Evolutionary conservation across 2,329 filamentous ascomycete genomes (phyloP).

Genomic region (Pestalotiopsis sp.): DNA sequence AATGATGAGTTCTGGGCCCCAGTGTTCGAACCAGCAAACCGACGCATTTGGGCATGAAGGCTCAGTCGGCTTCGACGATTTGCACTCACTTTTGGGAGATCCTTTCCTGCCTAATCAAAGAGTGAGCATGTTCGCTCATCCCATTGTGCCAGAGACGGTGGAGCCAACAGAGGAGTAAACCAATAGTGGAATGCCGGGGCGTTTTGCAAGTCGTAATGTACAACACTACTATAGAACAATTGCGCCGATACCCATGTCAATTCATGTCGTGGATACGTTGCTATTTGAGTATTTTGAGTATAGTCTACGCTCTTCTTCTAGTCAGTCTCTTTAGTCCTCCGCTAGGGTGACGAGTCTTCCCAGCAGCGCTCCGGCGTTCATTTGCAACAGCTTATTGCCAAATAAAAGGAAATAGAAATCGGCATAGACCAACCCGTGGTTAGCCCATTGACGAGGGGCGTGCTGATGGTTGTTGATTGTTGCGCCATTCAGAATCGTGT

Average conservation of each 20-base stretch:
- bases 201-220: no score
- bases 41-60: not conserved
- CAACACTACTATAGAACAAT: no score
- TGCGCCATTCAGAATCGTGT: slow-evolving; percentile 47
- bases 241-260: no score
- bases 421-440: slow-evolving; percentile 52
- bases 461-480: slow-evolving; percentile 50
- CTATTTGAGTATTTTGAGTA: no score
- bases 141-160: not conserved
- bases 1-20: not conserved
- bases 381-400: slow-evolving; percentile 39
- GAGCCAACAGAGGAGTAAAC: slow-evolving; percentile 19
- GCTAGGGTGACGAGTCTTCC: not conserved
- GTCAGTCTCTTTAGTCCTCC: slow-evolving; percentile 21
- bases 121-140: slow-evolving; percentile 19
- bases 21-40: not conserved
- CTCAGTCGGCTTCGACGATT: slow-evolving; percentile 10
- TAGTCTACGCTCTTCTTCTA: not conserved
- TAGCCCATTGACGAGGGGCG: slow-evolving; percentile 44
- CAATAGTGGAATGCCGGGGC: no score
- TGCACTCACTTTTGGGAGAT: slow-evolving; percentile 14
- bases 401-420: slow-evolving; percentile 50
- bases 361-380: slow-evolving; percentile 13
- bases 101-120: slow-evolving; percentile 18
- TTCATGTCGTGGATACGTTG: no score